Conservation (phyloP, 495 filamentous ascomycete species). For the Xylaria grammica region DNA sequence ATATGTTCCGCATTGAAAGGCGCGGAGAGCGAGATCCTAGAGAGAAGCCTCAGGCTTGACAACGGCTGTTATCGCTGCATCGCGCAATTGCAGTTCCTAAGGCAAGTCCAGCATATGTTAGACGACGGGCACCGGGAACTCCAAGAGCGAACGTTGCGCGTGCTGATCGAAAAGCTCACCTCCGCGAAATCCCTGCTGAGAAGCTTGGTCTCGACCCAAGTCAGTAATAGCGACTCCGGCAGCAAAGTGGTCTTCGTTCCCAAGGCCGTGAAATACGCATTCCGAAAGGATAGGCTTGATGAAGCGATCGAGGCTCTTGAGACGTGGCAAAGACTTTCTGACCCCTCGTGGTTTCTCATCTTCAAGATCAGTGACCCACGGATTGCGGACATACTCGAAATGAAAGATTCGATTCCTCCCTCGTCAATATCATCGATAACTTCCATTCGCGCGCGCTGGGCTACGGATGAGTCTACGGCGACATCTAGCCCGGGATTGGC, state of each 20-base stretch:
- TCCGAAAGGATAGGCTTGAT: conserved; percentile 34
- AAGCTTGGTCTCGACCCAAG: conserved; percentile 26
- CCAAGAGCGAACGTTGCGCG: conserved; percentile 38
- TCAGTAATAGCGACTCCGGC: too few relatives aligned
- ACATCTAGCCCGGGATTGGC: too few relatives aligned
- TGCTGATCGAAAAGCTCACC: conserved; percentile 39
- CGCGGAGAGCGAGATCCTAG: conserved; percentile 34
- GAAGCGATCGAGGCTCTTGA: conserved; percentile 44
- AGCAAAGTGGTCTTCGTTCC: conserved; percentile 21
- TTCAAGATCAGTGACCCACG: conserved; percentile 33
- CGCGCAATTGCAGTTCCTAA: conserved; percentile 43
- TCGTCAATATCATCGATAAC: not conserved
- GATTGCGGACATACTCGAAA: not conserved
- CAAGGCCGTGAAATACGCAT: conserved; percentile 29
- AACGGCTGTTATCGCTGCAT: conserved; percentile 41
- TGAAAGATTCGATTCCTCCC: too few relatives aligned
- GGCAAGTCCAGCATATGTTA: conserved; percentile 38
- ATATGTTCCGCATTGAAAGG: conserved; percentile 29
- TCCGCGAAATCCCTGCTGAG: conserved; percentile 34
- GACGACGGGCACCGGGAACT: conserved; percentile 41
- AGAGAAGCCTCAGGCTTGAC: conserved; percentile 41
- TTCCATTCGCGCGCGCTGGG: too few relatives aligned
- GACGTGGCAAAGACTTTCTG: conserved; percentile 44
- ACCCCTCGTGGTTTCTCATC: conserved; percentile 50
- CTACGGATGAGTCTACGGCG: too few relatives aligned